phyloP scores from a whole-genome alignment of 2,329 filamentous ascomycete species.

The Tolypocladium capitatum region DNA sequence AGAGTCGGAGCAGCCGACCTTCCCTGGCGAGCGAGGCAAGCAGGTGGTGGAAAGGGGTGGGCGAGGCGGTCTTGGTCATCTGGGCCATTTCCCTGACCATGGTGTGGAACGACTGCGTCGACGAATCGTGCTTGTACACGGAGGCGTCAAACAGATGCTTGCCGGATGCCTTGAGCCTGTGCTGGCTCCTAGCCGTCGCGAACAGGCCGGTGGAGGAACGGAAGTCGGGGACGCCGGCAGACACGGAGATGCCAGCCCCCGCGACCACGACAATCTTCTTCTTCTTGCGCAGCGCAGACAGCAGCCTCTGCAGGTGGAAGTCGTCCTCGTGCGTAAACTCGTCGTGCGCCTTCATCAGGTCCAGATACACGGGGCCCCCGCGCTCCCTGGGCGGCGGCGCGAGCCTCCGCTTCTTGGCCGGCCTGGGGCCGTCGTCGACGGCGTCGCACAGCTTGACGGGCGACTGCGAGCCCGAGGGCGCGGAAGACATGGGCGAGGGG shows the following conservation, averaged over 20 bases:
- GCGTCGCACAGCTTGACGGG: slow-evolving; percentile 32
- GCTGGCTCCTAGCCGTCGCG: slow-evolving; percentile 67
- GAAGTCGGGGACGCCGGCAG: slow-evolving; percentile 94
- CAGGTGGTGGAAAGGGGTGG: slow-evolving; percentile 86
- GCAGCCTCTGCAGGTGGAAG: slow-evolving; percentile 53
- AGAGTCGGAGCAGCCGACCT: slow-evolving; percentile 75
- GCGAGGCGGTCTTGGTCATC: slow-evolving; percentile 61
- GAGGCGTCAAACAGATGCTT: slow-evolving; percentile 96
- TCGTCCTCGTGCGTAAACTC: slow-evolving; percentile 31
- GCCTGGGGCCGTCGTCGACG: slow-evolving; percentile 46
- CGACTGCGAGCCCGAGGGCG: slow-evolving; percentile 35
- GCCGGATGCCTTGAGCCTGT: slow-evolving; percentile 79
- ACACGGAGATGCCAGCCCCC: slow-evolving; percentile 92
- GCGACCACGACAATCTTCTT: slow-evolving; percentile 96
- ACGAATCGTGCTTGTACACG: slow-evolving; percentile 83
- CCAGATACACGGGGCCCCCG: slow-evolving; percentile 70
- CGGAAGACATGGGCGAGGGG: slow-evolving; percentile 36
- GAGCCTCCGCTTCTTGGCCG: slow-evolving; percentile 63
- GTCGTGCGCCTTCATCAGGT: slow-evolving; percentile 45
- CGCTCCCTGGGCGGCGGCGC: slow-evolving; percentile 44
- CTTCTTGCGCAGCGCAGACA: slow-evolving; percentile 68
- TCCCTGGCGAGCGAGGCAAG: slow-evolving; percentile 81
- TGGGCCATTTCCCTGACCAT: slow-evolving; percentile 87
- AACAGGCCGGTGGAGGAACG: slow-evolving; percentile 86
- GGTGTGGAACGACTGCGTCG: slow-evolving; percentile 83